Base-by-base conservation (phyloP, 1,139 yeast genomes). In the Geotrichum fermentans region DNA sequence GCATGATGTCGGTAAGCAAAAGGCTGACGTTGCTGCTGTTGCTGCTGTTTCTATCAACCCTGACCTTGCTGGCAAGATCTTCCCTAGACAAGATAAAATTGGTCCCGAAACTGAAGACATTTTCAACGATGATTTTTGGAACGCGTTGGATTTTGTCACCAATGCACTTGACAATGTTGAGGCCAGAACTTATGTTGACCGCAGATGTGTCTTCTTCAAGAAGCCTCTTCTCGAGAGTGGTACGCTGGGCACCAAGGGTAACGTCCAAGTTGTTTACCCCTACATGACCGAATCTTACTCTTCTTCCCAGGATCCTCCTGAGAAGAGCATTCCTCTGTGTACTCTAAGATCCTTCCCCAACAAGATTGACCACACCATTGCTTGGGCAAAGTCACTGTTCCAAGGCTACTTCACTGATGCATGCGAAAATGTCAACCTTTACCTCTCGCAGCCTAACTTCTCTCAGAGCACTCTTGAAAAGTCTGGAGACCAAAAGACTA, bases 301-400 rank as follows among this genome's bases (percentile, higher is more conserved):
- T 4, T 86, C 97, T 2, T 86, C 96, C 20, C 95, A 89, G 67
- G 99, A 92, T 70, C 98, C 99, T 37, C 98, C 99, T 43, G 99
- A 92, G 72, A 89, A 89, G 70, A 82, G 96, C 3, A 90, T 92
- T 63, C 99, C 99, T 33, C 77, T 92, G 63, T 92, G 99, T 77
- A 92, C 99, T 7, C 76, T 92, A 64, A 82, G 97, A 70, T 86
- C 96, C 6, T 92, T 92, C 82, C 99, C 99, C 51, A 88, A 89
- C 69, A 92, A 90, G 70, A 92, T 92, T 61, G 99, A 92, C 65
- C 99, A 92, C 65, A 94, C 99, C 0, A 92, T 92, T 71, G 97
- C 98, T 13, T 92, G 99, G 99, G 96, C 97, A 21, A 92, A 94
- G 72, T 82, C 90, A 20, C 75, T 89, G 62, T 92, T 92, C 76